Conservation (phyloP, 2,329 filamentous ascomycete genomes). For the Neofusicoccum cordaticola region DNA sequence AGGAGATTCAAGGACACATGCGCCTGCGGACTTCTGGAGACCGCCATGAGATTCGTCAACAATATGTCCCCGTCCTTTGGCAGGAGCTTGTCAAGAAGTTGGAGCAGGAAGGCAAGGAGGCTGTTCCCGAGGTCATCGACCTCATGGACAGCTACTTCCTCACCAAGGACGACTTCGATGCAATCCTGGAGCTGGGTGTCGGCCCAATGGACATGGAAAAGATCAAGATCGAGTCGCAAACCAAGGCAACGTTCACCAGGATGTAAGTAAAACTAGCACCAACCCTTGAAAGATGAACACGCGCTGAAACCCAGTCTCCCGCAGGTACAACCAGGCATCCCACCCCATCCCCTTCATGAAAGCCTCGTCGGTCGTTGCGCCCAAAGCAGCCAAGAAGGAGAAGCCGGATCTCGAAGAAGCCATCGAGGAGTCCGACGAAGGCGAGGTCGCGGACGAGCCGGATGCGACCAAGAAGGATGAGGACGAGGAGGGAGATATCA, state of each 20-base stretch:
- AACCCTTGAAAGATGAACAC: background rate
- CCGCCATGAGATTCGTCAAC: conserved; percentile 87
- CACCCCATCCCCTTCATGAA: conserved; percentile 98
- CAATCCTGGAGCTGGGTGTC: conserved; percentile 85
- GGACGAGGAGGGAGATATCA: conserved; percentile 77
- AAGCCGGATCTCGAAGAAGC: conserved; percentile 94
- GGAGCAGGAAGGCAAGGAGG: conserved; percentile 75
- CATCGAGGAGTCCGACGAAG: conserved; percentile 84
- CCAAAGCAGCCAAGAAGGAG: conserved; percentile 66
- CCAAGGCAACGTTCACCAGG: conserved; percentile 87
- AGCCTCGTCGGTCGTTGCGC: conserved; percentile 70
- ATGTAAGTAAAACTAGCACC: conserved; percentile 56
- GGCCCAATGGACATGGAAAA: conserved; percentile 75
- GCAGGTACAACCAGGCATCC: conserved; percentile 77
- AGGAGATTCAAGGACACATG: conserved; percentile 97
- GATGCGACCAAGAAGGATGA: conserved; percentile 52
- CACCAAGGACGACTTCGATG: conserved; percentile 92
- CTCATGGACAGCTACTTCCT: conserved; percentile 97
- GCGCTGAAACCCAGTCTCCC: conserved; percentile 20
- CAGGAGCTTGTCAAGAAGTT: conserved; percentile 72
- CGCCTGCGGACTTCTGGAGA: conserved; percentile 86
- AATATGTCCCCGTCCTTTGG: conserved; percentile 90
- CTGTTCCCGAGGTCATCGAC: conserved; percentile 78
- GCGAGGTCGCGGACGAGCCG: conserved; percentile 38
- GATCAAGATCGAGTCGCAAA: conserved; percentile 77